A percentile compares a stretch with the other conserved stretches of the same genome.
phyloP scores from a whole-genome alignment of 1,284 basidiomycete species.

The Cryptococcus jaspeensis region DNA sequence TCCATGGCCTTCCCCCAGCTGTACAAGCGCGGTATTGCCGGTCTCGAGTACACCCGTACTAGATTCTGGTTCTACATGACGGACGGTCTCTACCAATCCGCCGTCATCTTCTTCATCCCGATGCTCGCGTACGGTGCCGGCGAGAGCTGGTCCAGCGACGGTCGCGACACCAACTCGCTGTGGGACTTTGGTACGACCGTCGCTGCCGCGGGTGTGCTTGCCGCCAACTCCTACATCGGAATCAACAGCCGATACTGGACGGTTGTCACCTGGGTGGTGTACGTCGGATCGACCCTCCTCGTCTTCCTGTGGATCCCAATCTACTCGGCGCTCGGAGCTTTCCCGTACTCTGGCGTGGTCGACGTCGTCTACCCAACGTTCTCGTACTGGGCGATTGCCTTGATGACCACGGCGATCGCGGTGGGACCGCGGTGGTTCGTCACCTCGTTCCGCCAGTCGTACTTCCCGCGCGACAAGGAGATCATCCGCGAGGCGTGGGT shows the following conservation, averaged over 20 bases:
- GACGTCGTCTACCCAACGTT: slow-evolving; percentile 71
- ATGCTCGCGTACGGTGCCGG: slow-evolving; percentile 71
- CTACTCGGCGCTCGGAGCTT: slow-evolving; percentile 71
- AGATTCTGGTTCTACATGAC: slow-evolving; percentile 96
- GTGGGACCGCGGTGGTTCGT: slow-evolving; percentile 58
- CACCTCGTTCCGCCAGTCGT: slow-evolving; percentile 27
- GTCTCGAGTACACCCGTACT: slow-evolving; percentile 83
- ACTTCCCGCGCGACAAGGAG: slow-evolving; percentile 57
- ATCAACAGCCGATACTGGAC: slow-evolving; percentile 90
- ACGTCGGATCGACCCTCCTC: slow-evolving; percentile 72
- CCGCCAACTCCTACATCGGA: slow-evolving; percentile 84
- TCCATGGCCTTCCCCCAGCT: slow-evolving; percentile 89
- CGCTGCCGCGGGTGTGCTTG: slow-evolving; percentile 78
- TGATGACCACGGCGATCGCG: slow-evolving; percentile 67
- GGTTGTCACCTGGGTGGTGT: slow-evolving; percentile 74
- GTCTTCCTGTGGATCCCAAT: slow-evolving; percentile 82
- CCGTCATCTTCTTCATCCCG: slow-evolving; percentile 85
- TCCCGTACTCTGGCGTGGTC: slow-evolving; percentile 72
- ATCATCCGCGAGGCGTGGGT: slow-evolving; percentile 89
- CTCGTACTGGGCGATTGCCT: slow-evolving; percentile 76
- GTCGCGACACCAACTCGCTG: slow-evolving; percentile 71
- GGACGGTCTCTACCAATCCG: slow-evolving; percentile 91
- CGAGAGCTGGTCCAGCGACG: slow-evolving; percentile 64
- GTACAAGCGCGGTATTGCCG: slow-evolving; percentile 87
- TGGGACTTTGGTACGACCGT: slow-evolving; percentile 92